Percentiles rank a stretch among this genome's conserved stretches.
These are phyloP conservation scores for Exophiala lecanii-corni DNA, from an alignment of 2,329 filamentous ascomycete genomes.

Conservation along the genomic window DNA sequence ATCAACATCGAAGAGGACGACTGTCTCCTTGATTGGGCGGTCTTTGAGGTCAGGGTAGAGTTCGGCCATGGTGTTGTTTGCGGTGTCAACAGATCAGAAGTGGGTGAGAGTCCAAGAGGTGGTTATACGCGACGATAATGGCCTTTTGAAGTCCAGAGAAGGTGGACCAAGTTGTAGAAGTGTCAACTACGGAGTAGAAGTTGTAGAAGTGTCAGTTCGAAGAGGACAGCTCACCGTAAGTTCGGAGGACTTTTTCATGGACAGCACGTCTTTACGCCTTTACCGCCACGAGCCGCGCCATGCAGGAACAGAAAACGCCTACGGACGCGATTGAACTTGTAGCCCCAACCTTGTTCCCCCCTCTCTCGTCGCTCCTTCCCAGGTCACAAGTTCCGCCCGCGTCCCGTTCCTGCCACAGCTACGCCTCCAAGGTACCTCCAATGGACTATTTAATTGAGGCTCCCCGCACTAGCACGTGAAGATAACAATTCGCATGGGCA, in stretches of 20 bases:
- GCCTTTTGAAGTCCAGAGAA: neutral
- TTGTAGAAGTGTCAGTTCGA: no score
- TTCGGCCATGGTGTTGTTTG: slow-evolving; percentile 21
- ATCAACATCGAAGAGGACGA: slow-evolving; percentile 95
- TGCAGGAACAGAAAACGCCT: slow-evolving; percentile 1
- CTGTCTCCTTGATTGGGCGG: slow-evolving; percentile 85
- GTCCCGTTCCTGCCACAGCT: no score
- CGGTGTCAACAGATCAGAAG: no score
- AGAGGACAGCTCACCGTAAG: neutral
- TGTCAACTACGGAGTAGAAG: neutral
- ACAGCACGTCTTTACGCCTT: neutral
- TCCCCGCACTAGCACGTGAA: neutral
- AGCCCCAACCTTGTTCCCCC: neutral
- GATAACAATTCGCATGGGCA: no score
- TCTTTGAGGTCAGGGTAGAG: slow-evolving; percentile 71
- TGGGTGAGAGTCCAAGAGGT: no score
- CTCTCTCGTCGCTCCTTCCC: no score
- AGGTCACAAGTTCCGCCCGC: no score
- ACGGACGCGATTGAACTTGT: neutral
- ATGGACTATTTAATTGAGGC: neutral
- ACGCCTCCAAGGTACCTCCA: no score
- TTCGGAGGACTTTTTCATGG: neutral
- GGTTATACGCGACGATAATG: neutral
- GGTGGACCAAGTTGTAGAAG: neutral
- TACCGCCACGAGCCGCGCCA: slow-evolving; percentile 1